Evolutionary conservation across 176 grass and related monocot genomes (phyloP).

Genomic region (Elymus sibiricus): DNA sequence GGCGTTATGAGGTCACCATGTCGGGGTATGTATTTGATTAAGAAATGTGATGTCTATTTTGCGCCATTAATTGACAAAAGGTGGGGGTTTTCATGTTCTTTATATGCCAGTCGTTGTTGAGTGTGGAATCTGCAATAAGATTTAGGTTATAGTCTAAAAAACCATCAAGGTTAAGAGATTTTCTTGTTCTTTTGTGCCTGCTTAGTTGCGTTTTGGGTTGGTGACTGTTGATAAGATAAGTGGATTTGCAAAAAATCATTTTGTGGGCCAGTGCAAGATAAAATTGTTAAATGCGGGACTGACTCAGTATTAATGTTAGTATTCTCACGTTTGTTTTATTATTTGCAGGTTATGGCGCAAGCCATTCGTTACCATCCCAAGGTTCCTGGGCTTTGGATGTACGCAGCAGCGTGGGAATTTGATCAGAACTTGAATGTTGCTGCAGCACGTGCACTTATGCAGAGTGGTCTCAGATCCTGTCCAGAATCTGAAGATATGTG

Average conservation of each 20-base stretch:
- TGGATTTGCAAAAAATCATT: not conserved
- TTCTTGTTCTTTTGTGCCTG: not conserved
- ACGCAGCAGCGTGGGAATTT: constrained; percentile 97
- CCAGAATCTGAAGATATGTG: constrained; percentile 87
- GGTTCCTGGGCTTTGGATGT: constrained; percentile 93
- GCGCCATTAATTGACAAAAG: not conserved
- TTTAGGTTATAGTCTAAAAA: not conserved
- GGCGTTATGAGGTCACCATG: not conserved
- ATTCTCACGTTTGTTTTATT: constrained; percentile 10
- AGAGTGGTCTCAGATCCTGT: constrained; percentile 81
- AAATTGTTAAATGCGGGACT: not conserved
- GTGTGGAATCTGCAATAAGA: not conserved
- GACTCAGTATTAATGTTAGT: not conserved
- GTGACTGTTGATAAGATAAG: not conserved
- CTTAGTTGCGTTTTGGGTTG: not conserved
- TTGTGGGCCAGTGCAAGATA: not conserved
- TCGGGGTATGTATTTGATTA: not conserved
- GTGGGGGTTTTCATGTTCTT: not conserved
- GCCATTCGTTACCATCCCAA: constrained; percentile 75
- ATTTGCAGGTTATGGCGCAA: constrained; percentile 36
- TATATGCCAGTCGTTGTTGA: not conserved
- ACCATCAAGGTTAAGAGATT: not conserved
- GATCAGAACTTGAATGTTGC: constrained; percentile 90
- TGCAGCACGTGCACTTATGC: constrained; percentile 90
- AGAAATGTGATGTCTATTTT: not conserved